Percentiles rank a stretch among this genome's conserved stretches.
Conservation (phyloP, 257 asterid genomes). For the Solanum tarijense region DNA sequence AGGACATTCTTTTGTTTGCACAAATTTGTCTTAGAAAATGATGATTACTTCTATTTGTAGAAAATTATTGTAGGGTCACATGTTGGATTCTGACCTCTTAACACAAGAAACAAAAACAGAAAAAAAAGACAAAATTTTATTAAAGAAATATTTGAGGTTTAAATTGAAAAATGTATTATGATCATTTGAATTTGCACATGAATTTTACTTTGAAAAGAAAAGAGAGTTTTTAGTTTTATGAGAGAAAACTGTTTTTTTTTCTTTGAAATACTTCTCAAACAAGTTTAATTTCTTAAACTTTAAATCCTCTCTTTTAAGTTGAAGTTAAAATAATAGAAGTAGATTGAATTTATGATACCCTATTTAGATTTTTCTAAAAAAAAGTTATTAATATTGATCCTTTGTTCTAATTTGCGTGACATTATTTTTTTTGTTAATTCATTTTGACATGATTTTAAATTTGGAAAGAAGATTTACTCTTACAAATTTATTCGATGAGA, state of each 20-base stretch:
- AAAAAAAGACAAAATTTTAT: background rate
- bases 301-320: background rate
- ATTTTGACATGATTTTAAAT: background rate
- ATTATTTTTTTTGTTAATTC: background rate
- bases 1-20: background rate
- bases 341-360: background rate
- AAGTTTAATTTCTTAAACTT: background rate
- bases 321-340: background rate
- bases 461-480: background rate
- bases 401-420: background rate
- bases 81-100: background rate
- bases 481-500: too few relatives aligned
- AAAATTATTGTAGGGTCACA: background rate
- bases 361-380: background rate
- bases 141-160: background rate
- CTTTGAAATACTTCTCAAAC: background rate
- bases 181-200: too few relatives aligned
- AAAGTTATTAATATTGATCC: background rate
- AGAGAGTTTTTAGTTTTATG: too few relatives aligned
- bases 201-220: too few relatives aligned
- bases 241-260: too few relatives aligned
- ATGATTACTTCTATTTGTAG: background rate
- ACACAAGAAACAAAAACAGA: background rate
- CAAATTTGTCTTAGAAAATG: background rate
- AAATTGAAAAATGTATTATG: background rate